Evolutionary conservation across 495 filamentous ascomycete species (phyloP), one percentile per base, ranked within the genome.

Genomic region (Podospora sp.): DNA sequence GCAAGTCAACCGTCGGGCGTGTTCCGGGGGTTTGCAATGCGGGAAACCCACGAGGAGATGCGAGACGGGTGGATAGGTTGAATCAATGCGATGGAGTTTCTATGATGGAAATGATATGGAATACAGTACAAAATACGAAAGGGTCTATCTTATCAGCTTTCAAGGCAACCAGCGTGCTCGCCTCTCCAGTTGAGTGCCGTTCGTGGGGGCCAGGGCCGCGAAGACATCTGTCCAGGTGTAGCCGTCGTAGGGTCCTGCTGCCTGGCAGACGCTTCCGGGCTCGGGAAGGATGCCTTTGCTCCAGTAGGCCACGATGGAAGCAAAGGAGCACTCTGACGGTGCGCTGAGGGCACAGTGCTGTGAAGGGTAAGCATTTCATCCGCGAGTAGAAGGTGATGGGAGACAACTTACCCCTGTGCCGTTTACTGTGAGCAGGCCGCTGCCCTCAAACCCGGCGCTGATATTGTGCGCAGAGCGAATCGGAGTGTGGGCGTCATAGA

Each of bases 391-490:
- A 7, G 26, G 11, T 1, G 49, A 53, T 26, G 66, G 18, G 18
- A 20, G 14, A 57, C 20, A 29, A 81, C 85, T 73, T 77, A 88
- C 86, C 1, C 86, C 85, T 66, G 85, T 81, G 20, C 85, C 86
- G 59, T 82, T 76, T 60, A 85, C 80, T 66, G 82, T 75, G 16
- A 88, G 74, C 11, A 88, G 66, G 7, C 77, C 79, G 14, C 86
- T 88, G 0, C 81, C 84, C 27, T 83, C 77, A 57, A 89, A 87
- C 0, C 72, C 76, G 0, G 70, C 62, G 29, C 82, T 83, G 72
- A 86, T 81, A 60, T 85, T 84, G 49, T 77, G 75, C 1, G 86
- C 87, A 8, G 75, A 80, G 12, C 66, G 65, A 9, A 85, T 64
- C 16, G 84, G 80, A 0, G 84, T 85, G 33, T 76, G 70, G 0